phyloP scores from a whole-genome alignment of 192 early-diverging fungal genomes.

The Coemansia pectinata region DNA sequence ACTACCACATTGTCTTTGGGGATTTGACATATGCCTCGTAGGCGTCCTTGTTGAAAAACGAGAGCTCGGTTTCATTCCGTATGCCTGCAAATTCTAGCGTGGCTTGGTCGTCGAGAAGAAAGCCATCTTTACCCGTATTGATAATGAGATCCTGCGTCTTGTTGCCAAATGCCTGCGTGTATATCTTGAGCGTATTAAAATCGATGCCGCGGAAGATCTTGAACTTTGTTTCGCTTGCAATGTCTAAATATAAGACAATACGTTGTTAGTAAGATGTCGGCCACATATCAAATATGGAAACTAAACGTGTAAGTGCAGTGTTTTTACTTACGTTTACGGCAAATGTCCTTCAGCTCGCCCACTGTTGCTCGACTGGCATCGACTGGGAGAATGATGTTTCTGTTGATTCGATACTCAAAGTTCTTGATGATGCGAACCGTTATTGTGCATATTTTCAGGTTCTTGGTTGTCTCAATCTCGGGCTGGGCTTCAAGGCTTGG shows the following conservation, averaged over 20 bases:
- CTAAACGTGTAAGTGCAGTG: not conserved
- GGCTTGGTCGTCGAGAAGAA: constrained; percentile 61
- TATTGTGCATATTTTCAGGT: constrained; percentile 26
- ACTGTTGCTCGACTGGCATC: constrained; percentile 65
- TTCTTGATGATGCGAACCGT: constrained; percentile 88
- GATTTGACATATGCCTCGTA: constrained; percentile 74
- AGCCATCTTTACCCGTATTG: constrained; percentile 73
- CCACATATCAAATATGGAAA: not conserved
- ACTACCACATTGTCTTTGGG: constrained; percentile 81
- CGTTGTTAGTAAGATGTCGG: not conserved
- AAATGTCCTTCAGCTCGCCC: constrained; percentile 46
- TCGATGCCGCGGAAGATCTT: constrained; percentile 28
- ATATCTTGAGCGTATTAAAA: constrained; percentile 46
- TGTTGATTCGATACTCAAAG: constrained; percentile 86
- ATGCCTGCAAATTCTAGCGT: constrained; percentile 54
- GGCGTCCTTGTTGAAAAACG: constrained; percentile 70
- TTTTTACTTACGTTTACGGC: constrained; percentile 21
- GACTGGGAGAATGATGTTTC: constrained; percentile 77
- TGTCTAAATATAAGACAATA: constrained; percentile 11
- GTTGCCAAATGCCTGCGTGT: constrained; percentile 45
- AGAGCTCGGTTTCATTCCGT: constrained; percentile 82
- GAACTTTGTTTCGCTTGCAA: constrained; percentile 31
- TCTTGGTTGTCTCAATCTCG: not conserved
- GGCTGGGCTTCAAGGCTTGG: not conserved
- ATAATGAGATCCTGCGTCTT: constrained; percentile 85